A percentile compares a stretch with the other conserved stretches of the same genome.
phyloP scores from a whole-genome alignment of 106 monocot genomes.

The Posidonia australis region DNA sequence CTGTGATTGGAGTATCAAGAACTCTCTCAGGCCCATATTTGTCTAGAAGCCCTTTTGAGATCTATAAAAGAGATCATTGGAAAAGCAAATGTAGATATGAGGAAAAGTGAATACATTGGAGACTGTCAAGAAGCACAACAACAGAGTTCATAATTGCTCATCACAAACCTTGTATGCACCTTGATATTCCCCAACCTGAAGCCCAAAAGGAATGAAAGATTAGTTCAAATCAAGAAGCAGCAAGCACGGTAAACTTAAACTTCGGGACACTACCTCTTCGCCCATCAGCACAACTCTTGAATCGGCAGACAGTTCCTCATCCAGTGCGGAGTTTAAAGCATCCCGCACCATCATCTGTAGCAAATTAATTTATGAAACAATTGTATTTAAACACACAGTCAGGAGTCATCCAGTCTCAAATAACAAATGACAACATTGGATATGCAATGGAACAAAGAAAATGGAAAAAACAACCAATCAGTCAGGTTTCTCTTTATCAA shows the following conservation, averaged over 20 bases:
- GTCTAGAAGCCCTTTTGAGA: conserved; percentile 79
- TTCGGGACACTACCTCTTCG: conserved; percentile 56
- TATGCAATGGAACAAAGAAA: background rate
- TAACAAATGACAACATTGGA: background rate
- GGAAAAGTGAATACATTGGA: background rate
- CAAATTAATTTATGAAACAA: background rate
- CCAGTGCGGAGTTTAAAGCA: conserved; percentile 88
- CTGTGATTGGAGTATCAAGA: conserved; percentile 94
- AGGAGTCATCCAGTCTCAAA: background rate
- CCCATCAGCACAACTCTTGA: conserved; percentile 91
- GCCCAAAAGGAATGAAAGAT: background rate
- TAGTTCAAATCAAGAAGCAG: background rate
- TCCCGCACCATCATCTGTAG: conserved; percentile 82
- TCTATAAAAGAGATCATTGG: conserved; percentile 27
- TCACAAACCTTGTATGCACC: conserved; percentile 87
- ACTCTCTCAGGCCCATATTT: conserved; percentile 99
- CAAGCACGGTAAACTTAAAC: background rate
- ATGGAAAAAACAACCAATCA: no score
- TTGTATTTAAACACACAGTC: background rate
- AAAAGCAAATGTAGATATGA: background rate
- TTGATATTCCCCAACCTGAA: conserved; percentile 97
- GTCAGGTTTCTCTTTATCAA: no score
- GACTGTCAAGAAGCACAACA: background rate
- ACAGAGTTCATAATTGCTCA: background rate
- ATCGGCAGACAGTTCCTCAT: conserved; percentile 99